Percentiles rank a stretch among this genome's conserved stretches.
Evolutionary conservation across 2,329 filamentous ascomycete species (phyloP).

Genomic region (Penicillium sp.): DNA sequence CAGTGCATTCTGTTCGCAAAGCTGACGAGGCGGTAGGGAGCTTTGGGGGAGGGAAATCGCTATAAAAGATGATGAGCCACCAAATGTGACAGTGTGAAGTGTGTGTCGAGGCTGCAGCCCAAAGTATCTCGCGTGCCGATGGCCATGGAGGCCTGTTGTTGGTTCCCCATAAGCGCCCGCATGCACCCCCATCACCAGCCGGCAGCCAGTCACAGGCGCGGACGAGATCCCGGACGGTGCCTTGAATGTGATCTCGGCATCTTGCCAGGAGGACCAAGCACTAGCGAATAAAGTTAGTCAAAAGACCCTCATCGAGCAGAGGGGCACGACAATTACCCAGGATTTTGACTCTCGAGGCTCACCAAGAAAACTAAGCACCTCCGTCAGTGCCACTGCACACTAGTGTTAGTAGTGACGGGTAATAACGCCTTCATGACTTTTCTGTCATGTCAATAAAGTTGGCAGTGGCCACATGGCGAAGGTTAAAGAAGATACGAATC

Average conservation of each 20-base stretch:
- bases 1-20: conserved; percentile 18
- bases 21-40: conserved; percentile 14
- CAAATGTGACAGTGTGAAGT: conserved; percentile 26
- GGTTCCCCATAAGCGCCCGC: conserved; percentile 24
- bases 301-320: too few species aligned
- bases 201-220: conserved; percentile 14
- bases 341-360: too few species aligned
- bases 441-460: too few species aligned
- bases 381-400: too few species aligned
- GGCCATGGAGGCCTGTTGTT: conserved; percentile 16
- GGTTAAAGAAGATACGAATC: neutral
- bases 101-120: conserved; percentile 5
- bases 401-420: too few species aligned
- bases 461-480: too few species aligned
- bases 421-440: too few species aligned
- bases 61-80: conserved; percentile 18
- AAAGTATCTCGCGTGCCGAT: conserved; percentile 2
- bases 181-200: conserved; percentile 21
- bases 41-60: conserved; percentile 12
- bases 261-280: neutral
- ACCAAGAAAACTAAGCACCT: too few species aligned
- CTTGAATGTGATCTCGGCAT: conserved; percentile 1
- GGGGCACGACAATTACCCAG: too few species aligned
- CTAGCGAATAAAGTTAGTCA: neutral
- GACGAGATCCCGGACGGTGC: neutral